Conservation (phyloP, 1,139 yeast species). For the Hyphopichia khmerensis region DNA sequence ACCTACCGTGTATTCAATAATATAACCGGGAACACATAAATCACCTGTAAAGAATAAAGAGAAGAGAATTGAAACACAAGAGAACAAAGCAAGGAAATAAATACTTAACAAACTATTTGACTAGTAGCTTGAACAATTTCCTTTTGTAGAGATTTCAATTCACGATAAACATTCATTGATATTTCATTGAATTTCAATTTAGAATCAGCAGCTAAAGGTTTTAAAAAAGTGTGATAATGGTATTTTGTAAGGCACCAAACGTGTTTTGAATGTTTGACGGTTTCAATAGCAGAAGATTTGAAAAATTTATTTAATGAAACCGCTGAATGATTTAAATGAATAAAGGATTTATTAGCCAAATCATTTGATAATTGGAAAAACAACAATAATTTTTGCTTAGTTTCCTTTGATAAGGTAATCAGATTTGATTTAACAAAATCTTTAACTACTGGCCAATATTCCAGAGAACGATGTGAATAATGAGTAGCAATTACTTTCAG, state of each 20-base stretch:
- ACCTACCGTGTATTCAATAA: neutral
- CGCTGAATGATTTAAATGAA: neutral
- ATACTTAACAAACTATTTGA: neutral
- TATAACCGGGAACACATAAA: neutral
- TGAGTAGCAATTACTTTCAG: no score
- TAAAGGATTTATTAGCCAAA: neutral
- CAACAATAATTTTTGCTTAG: neutral
- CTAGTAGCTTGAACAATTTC: neutral
- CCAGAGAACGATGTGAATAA: no score
- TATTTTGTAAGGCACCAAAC: neutral
- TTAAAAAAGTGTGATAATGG: neutral
- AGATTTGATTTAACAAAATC: no score
- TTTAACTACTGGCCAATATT: no score
- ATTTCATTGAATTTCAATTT: constrained; percentile 1
- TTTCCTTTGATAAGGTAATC: no score
- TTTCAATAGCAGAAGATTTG: neutral
- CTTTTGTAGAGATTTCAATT: neutral
- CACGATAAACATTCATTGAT: neutral
- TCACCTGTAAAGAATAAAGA: neutral
- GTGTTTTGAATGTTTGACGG: neutral
- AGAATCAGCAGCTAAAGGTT: neutral
- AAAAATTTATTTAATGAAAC: neutral
- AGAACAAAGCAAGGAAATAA: neutral
- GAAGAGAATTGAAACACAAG: neutral
- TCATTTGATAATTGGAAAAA: neutral